Evolutionary conservation across 257 asterid species (phyloP).

Genomic region (Ligustrum vulgare): DNA sequence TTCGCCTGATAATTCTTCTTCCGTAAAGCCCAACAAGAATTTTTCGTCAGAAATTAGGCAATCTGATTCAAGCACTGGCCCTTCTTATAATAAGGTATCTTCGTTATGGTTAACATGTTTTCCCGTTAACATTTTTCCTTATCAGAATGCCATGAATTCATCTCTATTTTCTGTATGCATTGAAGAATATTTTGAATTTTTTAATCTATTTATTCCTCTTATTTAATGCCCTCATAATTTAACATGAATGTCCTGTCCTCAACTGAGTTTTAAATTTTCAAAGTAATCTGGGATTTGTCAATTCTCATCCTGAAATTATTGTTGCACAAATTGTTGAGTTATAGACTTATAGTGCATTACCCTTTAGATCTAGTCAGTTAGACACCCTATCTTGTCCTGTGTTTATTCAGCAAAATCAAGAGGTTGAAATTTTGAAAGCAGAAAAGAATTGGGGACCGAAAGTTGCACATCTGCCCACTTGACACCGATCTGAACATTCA

Average conservation of each 20-base stretch:
- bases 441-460: no score
- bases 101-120: not conserved
- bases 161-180: not conserved
- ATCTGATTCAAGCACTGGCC: constrained; percentile 36
- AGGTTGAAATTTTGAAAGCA: not conserved
- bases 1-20: constrained; percentile 34
- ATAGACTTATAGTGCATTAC: not conserved
- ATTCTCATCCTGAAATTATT: not conserved
- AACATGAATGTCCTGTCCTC: not conserved
- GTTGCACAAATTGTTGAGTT: not conserved
- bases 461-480: no score
- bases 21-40: constrained; percentile 34
- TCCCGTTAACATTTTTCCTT: not conserved
- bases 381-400: not conserved
- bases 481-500: no score
- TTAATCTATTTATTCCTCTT: not conserved
- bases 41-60: constrained; percentile 33
- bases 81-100: constrained; percentile 55
- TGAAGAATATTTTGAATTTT: not conserved
- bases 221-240: not conserved
- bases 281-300: not conserved
- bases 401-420: not conserved
- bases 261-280: not conserved
- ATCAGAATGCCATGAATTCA: not conserved
- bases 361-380: not conserved